Evolutionary conservation across 495 filamentous ascomycete genomes (phyloP).

Genomic region (Neurospora pannonica): DNA sequence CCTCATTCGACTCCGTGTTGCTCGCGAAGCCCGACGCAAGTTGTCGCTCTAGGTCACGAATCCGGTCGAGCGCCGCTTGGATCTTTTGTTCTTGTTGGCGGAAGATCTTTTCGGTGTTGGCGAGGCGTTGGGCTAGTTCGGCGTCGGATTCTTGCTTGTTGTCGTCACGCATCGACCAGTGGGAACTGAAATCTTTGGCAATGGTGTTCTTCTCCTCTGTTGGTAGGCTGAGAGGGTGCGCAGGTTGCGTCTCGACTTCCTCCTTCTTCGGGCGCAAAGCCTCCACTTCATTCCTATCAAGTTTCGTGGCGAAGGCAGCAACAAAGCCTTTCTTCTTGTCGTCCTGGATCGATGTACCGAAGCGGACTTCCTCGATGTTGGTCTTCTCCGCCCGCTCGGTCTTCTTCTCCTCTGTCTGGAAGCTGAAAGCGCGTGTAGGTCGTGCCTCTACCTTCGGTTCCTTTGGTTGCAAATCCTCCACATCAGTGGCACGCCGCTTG

Average conservation of each 20-base stretch:
- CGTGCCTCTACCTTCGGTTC: not conserved
- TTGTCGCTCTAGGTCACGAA: not conserved
- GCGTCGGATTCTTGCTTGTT: not conserved
- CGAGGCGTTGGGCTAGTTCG: not conserved
- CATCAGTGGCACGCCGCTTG: not conserved
- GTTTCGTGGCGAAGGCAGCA: not conserved
- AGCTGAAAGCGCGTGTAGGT: not conserved
- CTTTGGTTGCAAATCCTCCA: not conserved
- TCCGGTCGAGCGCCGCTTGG: not conserved
- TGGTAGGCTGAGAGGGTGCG: not conserved
- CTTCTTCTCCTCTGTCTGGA: not conserved
- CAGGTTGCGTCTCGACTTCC: not conserved
- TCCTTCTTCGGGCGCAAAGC: not conserved
- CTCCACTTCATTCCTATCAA: not conserved
- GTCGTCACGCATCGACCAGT: not conserved
- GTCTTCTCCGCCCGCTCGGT: not conserved
- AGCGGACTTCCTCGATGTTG: not conserved
- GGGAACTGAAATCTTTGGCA: not conserved
- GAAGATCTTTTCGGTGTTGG: not conserved
- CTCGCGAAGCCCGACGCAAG: not conserved
- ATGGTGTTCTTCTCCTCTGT: not conserved
- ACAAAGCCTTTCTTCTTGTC: not conserved
- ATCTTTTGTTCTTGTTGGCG: not conserved
- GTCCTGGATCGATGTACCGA: not conserved
- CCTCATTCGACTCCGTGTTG: not conserved